Evolutionary conservation across 495 filamentous ascomycete species (phyloP).

Genomic region (Cenococcum geophilum): DNA sequence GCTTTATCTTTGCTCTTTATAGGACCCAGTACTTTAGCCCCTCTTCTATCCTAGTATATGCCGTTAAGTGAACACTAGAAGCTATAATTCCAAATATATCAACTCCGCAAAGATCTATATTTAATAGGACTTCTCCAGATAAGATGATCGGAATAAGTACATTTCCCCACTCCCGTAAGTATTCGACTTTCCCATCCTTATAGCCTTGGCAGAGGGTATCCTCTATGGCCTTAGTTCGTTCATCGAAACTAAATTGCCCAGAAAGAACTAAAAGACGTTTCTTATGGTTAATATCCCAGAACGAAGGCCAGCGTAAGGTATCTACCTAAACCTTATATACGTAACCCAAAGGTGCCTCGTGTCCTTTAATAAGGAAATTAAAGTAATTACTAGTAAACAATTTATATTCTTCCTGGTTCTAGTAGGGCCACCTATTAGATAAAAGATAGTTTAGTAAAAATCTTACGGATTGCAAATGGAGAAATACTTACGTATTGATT

Average conservation of each 20-base stretch:
- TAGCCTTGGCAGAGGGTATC: background rate
- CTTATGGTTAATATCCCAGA: background rate
- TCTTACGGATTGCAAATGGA: background rate
- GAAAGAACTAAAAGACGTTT: background rate
- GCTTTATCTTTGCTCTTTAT: conserved; percentile 41
- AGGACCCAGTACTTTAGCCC: conserved; percentile 49
- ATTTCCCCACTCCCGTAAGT: background rate
- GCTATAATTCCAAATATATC: conserved; percentile 49
- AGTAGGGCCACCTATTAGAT: conserved; percentile 20
- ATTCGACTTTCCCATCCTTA: background rate
- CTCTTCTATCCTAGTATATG: conserved; percentile 37
- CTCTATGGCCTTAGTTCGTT: background rate
- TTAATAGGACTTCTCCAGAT: conserved; percentile 19
- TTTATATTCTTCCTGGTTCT: conserved; percentile 15
- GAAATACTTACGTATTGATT: background rate
- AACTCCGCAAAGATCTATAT: conserved; percentile 45
- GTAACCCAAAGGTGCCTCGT: conserved; percentile 20
- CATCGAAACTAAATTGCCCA: background rate
- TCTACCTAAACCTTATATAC: conserved; percentile 12
- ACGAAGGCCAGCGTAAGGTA: background rate
- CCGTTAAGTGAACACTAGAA: conserved; percentile 47
- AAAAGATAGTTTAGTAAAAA: background rate
- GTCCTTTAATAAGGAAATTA: conserved; percentile 27
- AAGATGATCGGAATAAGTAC: background rate
- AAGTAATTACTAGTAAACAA: conserved; percentile 8